phyloP scores from a whole-genome alignment of 2,329 filamentous ascomycete genomes.

The Chaetomium olivaceum region DNA sequence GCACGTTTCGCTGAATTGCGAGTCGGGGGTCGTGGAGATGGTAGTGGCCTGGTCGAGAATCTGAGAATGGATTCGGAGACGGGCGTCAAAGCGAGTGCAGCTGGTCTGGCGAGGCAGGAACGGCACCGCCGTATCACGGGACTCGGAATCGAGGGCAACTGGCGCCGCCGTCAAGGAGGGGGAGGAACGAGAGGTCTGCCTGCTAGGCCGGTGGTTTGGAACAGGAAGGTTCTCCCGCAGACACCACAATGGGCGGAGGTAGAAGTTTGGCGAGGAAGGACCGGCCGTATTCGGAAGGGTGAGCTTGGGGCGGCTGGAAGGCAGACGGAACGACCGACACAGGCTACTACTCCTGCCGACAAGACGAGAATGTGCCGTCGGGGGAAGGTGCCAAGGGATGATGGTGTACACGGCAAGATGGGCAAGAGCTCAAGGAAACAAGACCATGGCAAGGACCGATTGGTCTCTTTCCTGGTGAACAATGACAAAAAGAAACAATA shows the following conservation, averaged over 20 bases:
- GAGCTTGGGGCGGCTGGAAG: conserved; percentile 14
- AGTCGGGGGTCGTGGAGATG: background rate
- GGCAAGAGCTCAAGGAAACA: conserved; percentile 42
- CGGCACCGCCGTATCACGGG: conserved; percentile 28
- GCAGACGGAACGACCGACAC: conserved; percentile 31
- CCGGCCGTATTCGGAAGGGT: conserved; percentile 8
- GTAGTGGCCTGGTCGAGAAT: background rate
- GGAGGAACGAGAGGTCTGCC: conserved; percentile 13
- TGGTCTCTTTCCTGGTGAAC: conserved; percentile 36
- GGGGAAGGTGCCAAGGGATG: conserved; percentile 22
- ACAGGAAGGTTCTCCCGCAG: conserved; percentile 8
- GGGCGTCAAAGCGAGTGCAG: conserved; percentile 20
- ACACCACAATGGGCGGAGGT: conserved; percentile 4
- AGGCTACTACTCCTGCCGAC: conserved; percentile 25
- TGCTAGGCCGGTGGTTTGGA: background rate
- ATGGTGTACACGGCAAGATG: conserved; percentile 33
- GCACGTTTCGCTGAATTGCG: conserved; percentile 10
- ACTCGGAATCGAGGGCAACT: conserved; percentile 9
- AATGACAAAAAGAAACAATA: conserved; percentile 34
- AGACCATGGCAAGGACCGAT: conserved; percentile 44
- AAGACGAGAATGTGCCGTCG: conserved; percentile 19
- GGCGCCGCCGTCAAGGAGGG: conserved; percentile 12
- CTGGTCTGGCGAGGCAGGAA: conserved; percentile 20
- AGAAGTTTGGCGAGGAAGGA: background rate
- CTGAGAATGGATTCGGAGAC: background rate